phyloP scores from a whole-genome alignment of 495 filamentous ascomycete genomes.

The Lentithecium fluviatile region DNA sequence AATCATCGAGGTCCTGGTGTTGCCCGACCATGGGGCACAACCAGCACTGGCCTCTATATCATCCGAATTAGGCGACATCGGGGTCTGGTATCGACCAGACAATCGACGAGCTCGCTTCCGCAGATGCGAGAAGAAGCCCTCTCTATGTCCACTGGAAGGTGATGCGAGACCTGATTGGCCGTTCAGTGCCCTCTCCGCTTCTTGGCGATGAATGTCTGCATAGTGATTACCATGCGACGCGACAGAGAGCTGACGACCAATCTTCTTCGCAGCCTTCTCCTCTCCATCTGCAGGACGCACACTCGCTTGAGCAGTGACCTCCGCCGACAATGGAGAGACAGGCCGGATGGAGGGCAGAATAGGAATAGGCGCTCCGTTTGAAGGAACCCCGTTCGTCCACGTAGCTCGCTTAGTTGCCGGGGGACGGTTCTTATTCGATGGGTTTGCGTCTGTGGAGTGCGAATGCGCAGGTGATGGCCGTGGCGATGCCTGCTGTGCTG shows the following conservation, averaged over 20 bases:
- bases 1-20: constrained; percentile 77
- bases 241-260: constrained; percentile 91
- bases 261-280: constrained; percentile 82
- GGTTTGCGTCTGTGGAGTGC: constrained; percentile 46
- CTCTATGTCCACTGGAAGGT: constrained; percentile 70
- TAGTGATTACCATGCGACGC: constrained; percentile 93
- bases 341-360: constrained; percentile 95
- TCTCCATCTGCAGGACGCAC: constrained; percentile 52
- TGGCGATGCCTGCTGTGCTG: constrained; percentile 42
- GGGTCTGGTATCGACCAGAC: constrained; percentile 82
- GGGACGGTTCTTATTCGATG: constrained; percentile 56
- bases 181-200: constrained; percentile 87
- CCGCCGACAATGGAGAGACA: constrained; percentile 87
- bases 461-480: constrained; percentile 60
- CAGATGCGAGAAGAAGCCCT: constrained; percentile 96
- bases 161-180: constrained; percentile 68
- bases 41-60: constrained; percentile 90
- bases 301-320: constrained; percentile 84
- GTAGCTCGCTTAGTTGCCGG: constrained; percentile 73
- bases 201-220: constrained; percentile 80
- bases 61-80: constrained; percentile 69
- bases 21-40: constrained; percentile 80
- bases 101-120: constrained; percentile 90
- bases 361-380: constrained; percentile 90
- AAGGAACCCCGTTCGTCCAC: constrained; percentile 70